Conservation (phyloP, 768 basidiomycete species). For the Imleria badia region DNA sequence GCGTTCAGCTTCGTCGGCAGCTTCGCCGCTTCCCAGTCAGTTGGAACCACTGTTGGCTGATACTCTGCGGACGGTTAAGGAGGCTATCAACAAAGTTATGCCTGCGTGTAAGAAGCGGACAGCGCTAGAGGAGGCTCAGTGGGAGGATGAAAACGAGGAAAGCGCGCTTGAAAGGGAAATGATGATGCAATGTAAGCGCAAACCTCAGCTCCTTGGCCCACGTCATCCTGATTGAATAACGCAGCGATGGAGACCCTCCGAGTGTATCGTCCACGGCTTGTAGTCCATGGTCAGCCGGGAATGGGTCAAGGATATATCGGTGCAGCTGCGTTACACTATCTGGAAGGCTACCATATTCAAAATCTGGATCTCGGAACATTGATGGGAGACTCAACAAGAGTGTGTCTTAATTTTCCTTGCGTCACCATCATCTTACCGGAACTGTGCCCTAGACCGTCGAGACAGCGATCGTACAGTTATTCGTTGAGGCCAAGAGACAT, state of each 20-base stretch:
- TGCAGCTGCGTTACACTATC: conserved; percentile 85
- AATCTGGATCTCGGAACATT: conserved; percentile 88
- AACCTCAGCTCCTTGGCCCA: not conserved
- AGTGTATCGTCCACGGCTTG: conserved; percentile 84
- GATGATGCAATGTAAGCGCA: conserved; percentile 73
- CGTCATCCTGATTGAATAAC: conserved; percentile 4
- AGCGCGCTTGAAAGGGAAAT: conserved; percentile 87
- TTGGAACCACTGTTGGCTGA: conserved; percentile 74
- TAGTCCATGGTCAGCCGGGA: conserved; percentile 77
- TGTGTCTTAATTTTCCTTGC: conserved; percentile 38
- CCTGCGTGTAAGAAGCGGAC: conserved; percentile 79
- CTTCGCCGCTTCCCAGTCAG: conserved; percentile 81
- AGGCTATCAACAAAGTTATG: conserved; percentile 67
- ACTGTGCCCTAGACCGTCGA: conserved; percentile 65
- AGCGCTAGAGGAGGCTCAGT: conserved; percentile 94
- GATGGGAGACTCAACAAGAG: conserved; percentile 85
- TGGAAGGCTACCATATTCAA: conserved; percentile 96
- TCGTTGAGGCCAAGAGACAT: conserved; percentile 95
- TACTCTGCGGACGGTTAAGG: conserved; percentile 69
- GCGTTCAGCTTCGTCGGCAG: conserved; percentile 82
- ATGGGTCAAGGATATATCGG: conserved; percentile 94
- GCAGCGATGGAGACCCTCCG: conserved; percentile 89
- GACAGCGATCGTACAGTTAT: conserved; percentile 91
- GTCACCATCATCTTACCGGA: not conserved
- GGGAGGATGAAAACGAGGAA: conserved; percentile 77